Conservation (phyloP, 225 moss, liverwort and hornwort species). For the Polytrichum commune region DNA sequence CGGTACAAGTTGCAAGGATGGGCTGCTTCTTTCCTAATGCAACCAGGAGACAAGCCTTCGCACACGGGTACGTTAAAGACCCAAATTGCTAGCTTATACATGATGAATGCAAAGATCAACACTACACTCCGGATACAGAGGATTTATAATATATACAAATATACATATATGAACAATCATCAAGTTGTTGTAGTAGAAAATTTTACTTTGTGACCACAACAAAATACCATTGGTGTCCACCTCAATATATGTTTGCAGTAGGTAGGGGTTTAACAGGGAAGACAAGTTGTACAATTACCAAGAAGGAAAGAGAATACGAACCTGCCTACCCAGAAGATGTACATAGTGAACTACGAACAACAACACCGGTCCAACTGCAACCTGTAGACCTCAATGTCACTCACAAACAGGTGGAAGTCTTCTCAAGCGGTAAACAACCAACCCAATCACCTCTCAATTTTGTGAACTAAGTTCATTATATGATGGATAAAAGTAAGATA, state of each 20-base stretch:
- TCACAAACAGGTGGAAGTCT: constrained; percentile 17
- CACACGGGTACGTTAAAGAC: constrained; percentile 20
- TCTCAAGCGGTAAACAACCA: constrained; percentile 24
- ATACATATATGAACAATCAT: too few species aligned
- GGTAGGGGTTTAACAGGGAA: constrained; percentile 21
- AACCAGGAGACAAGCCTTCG: constrained; percentile 20
- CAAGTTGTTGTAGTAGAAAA: too few species aligned
- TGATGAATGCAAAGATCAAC: too few species aligned
- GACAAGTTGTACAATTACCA: constrained; percentile 13
- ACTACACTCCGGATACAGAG: too few species aligned
- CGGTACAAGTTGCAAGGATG: constrained; percentile 51
- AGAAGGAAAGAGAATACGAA: constrained; percentile 27
- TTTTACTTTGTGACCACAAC: neutral
- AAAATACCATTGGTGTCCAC: neutral
- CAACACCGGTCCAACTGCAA: constrained; percentile 10
- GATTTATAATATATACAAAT: too few species aligned
- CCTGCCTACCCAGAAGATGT: constrained; percentile 11
- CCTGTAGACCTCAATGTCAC: constrained; percentile 24
- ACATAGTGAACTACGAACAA: constrained; percentile 8
- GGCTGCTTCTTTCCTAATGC: constrained; percentile 48
- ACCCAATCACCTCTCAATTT: constrained; percentile 10
- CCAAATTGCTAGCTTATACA: neutral
- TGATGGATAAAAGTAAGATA: neutral
- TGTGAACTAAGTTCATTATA: too few species aligned
- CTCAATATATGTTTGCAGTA: constrained; percentile 8